These are phyloP conservation scores for Colletotrichum higginsianum DNA, from an alignment of 2,329 filamentous ascomycete genomes.

Conservation along the genomic window DNA sequence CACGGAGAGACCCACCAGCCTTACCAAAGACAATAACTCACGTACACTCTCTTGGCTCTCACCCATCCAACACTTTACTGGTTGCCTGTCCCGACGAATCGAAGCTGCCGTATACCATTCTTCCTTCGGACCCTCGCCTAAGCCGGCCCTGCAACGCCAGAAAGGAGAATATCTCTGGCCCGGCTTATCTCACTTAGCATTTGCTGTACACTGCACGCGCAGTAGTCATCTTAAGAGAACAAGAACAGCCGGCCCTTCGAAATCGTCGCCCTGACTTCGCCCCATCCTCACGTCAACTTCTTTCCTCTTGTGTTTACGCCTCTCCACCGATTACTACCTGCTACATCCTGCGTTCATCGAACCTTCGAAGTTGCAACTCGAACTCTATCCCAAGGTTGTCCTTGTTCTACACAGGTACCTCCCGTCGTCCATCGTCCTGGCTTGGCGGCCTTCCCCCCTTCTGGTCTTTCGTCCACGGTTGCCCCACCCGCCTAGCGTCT, in stretches of 20 bases:
- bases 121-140: neutral
- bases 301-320: neutral
- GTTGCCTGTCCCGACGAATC: conserved; percentile 14
- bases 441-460: conserved; percentile 20
- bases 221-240: neutral
- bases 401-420: conserved; percentile 11
- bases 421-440: conserved; percentile 12
- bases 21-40: neutral
- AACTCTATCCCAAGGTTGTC: conserved; percentile 15
- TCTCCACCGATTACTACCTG: conserved; percentile 19
- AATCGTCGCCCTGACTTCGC: neutral
- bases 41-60: neutral
- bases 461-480: conserved; percentile 23
- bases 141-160: conserved; percentile 5
- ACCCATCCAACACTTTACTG: conserved; percentile 8
- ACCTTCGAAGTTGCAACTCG: neutral
- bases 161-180: conserved; percentile 7
- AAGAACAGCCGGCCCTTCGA: neutral
- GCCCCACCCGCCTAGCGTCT: conserved; percentile 29
- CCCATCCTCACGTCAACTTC: too few species aligned
- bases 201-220: neutral
- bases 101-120: neutral
- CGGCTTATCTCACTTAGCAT: conserved; percentile 20
- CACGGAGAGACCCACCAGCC: conserved; percentile 4
- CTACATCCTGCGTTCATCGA: conserved; percentile 3